phyloP scores from a whole-genome alignment of 139 green algal genomes.

The Nannochloris sp. region DNA sequence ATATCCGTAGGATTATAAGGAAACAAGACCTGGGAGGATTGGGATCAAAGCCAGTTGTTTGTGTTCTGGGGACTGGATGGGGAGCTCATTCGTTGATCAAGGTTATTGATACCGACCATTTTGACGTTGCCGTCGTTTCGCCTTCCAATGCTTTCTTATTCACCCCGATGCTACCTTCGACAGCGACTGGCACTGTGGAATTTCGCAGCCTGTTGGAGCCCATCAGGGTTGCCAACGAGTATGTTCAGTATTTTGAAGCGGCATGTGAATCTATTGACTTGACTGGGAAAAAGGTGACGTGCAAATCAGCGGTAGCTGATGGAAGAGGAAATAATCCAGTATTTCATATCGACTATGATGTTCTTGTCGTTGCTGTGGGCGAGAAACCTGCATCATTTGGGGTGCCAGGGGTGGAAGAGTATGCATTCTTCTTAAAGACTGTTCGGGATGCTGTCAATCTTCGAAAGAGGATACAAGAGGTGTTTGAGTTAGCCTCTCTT shows the following conservation, averaged over 20 bases:
- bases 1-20: conserved; percentile 7
- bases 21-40: conserved; percentile 10
- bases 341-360: conserved; percentile 65
- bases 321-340: conserved; percentile 30
- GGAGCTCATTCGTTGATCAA: conserved; percentile 47
- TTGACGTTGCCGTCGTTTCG: conserved; percentile 68
- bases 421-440: conserved; percentile 68
- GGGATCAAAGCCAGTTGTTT: conserved; percentile 44
- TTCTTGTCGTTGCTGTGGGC: conserved; percentile 65
- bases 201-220: conserved; percentile 48
- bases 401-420: conserved; percentile 68
- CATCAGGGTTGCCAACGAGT: conserved; percentile 45
- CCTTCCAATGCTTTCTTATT: conserved; percentile 92
- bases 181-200: conserved; percentile 78
- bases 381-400: conserved; percentile 78
- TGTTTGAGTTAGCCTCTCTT: conserved; percentile 56
- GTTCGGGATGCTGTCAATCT: conserved; percentile 46
- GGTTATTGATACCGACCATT: conserved; percentile 64
- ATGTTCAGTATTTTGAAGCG: conserved; percentile 35
- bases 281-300: conserved; percentile 23
- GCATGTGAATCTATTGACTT: conserved; percentile 8
- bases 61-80: conserved; percentile 77
- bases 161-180: conserved; percentile 87
- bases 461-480: conserved; percentile 53
- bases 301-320: conserved; percentile 31